Evolutionary conservation across 1,139 yeast genomes (phyloP).

Genomic region (Pichia sp.): DNA sequence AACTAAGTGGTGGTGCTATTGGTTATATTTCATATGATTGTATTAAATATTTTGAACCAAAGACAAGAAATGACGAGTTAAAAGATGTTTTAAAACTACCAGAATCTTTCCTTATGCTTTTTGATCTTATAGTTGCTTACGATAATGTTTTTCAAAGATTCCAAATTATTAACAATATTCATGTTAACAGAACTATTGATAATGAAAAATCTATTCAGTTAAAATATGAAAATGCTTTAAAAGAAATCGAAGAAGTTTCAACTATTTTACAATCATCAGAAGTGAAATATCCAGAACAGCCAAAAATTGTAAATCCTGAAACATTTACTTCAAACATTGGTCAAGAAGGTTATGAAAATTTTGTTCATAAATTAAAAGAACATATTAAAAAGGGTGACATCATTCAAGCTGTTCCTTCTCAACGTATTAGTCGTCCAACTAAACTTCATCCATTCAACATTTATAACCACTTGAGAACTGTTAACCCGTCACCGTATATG

Average conservation of each 20-base stretch:
- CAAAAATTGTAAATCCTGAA: conserved; percentile 59
- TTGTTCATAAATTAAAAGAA: conserved; percentile 65
- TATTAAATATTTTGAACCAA: conserved; percentile 92
- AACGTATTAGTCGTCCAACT: conserved; percentile 91
- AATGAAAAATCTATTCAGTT: conserved; percentile 37
- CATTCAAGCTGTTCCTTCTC: conserved; percentile 97
- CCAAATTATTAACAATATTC: conserved; percentile 79
- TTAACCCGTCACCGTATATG: conserved; percentile 94
- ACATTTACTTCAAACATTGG: conserved; percentile 84
- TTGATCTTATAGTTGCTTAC: conserved; percentile 82
- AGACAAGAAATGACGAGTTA: conserved; percentile 62
- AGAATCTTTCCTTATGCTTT: conserved; percentile 86
- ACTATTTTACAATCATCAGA: conserved; percentile 42
- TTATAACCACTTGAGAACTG: conserved; percentile 88
- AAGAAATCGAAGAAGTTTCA: conserved; percentile 54
- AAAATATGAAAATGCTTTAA: conserved; percentile 51
- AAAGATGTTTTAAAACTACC: conserved; percentile 80
- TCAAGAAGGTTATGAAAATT: conserved; percentile 82
- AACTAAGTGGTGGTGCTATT: conserved; percentile 89
- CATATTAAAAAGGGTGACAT: conserved; percentile 90
- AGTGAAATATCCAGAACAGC: conserved; percentile 57
- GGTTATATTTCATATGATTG: conserved; percentile 96
- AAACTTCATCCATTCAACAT: conserved; percentile 93
- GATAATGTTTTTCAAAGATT: conserved; percentile 92
- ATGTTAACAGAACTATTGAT: conserved; percentile 35